Conservation (phyloP, 371 early-diverging fungal species). For the Haplosporangium sp. region DNA sequence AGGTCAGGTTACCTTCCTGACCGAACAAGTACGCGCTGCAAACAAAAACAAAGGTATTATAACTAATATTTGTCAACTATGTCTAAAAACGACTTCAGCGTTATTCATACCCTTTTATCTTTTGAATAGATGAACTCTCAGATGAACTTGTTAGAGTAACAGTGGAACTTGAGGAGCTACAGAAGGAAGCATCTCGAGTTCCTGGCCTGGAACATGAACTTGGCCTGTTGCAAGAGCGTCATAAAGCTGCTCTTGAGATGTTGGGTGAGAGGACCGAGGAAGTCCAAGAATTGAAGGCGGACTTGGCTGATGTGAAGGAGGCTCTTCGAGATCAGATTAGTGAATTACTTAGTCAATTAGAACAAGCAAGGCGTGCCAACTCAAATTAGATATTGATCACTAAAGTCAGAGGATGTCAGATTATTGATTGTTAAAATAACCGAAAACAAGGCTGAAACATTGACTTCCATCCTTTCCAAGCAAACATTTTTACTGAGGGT, state of each 20-base stretch:
- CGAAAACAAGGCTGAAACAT: too few species aligned
- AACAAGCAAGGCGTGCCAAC: slow-evolving; percentile 8
- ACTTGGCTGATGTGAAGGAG: slow-evolving; percentile 84
- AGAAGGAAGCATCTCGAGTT: slow-evolving; percentile 47
- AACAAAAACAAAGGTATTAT: slow-evolving; percentile 71
- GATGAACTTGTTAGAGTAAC: slow-evolving; percentile 78
- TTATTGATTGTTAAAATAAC: too few species aligned
- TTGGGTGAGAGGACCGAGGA: slow-evolving; percentile 92
- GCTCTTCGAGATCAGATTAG: slow-evolving; percentile 82
- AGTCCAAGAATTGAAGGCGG: slow-evolving; percentile 84
- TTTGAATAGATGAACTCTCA: slow-evolving; percentile 73
- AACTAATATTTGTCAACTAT: not conserved
- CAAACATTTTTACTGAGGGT: too few species aligned
- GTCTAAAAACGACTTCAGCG: not conserved
- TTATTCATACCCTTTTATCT: slow-evolving; percentile 1
- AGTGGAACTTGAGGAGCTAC: slow-evolving; percentile 70
- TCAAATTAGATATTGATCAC: not conserved
- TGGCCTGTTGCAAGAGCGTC: slow-evolving; percentile 60
- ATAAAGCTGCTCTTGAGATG: slow-evolving; percentile 84
- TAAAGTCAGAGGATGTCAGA: too few species aligned
- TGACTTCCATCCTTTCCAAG: too few species aligned
- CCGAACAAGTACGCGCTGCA: slow-evolving; percentile 73
- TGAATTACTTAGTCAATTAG: slow-evolving; percentile 61
- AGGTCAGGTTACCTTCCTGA: slow-evolving; percentile 76
- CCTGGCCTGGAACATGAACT: slow-evolving; percentile 54